Evolutionary conservation across 768 basidiomycete genomes (phyloP), one percentile per base, ranked within the genome.

Genomic region (Panaeolus papilionaceus): DNA sequence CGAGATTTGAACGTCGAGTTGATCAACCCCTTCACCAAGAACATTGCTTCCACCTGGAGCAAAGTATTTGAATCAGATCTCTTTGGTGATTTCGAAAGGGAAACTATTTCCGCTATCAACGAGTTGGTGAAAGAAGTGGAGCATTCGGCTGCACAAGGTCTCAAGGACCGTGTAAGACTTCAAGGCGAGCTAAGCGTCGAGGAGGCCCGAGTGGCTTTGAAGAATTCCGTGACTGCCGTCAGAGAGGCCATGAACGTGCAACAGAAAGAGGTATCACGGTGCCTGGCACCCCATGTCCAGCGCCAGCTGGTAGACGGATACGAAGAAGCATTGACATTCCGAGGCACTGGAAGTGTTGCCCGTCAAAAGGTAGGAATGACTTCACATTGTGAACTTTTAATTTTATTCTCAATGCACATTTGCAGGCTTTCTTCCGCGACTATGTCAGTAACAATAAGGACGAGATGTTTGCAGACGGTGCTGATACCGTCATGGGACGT

Each of bases 1-100:
- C 80, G 82, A n/a, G 86, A 89, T 70, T 78, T 89, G n/a, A 90
- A 89, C 69, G 81, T 84, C 3, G 87, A 89, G 68, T 75, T 90
- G 0, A 77, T 85, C 40, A 81, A 80, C 20, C 88, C 88, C 1
- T 86, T 90, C 75, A 88, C 87, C 1, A 80, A 80, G 47, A 85
- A 84, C 68, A 88, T 90, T 61, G 88, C 88, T 2, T 79, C 78
- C 66, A 83, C 84, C 7, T 90, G 88, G 88, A 79, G 82, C 18
- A 80, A 84, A 71, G 79, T 89, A n/a, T 89, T 89, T 67, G 88
- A 89, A 72, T 80, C 83, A 0, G 85, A 89, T 70, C 75, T 89
- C 10, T 88, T 89, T 71, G 78, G 75, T 1, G 72, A 80, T 7
- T 85, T 89, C 67, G 83, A 87, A 68, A 65, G 71, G 5, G 75